Base-by-base conservation (phyloP, 2,329 filamentous ascomycete species). In the Pseudogymnoascus sp. region DNA sequence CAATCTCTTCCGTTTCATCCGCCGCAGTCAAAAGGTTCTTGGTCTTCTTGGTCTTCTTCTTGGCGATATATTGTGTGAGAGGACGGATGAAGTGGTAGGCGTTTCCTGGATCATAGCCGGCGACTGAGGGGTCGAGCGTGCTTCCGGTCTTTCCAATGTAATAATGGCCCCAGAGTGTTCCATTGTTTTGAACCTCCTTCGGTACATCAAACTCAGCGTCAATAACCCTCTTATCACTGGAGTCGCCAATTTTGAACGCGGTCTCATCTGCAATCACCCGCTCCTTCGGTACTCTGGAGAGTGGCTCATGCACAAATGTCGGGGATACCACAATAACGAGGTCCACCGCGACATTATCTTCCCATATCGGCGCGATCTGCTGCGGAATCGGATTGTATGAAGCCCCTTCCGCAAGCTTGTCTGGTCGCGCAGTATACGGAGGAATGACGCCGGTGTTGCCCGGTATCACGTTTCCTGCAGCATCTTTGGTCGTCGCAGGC, bases 91-190 rank as follows among this genome's bases (percentile, higher is more conserved):
- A 96, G 74, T 96, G 87, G 71, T 91, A 91, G 2, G 95, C 93
- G 65, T 85, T 88, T 7, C 83, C 82, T 0, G 86, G 78, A 73
- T 96, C 89, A 74, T 91, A 99, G 64, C 81, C 82, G 0, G 85
- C 79, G 63, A 85, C 82, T 8, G 82, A 82, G 2, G 93, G 93
- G 71, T 97, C 93, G 34, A 96, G 78, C 63, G 84, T 81, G 64
- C 85, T 84, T 62, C 93, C 93, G 8, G 86, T 78, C 67, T 96
- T 84, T 9, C 86, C 91, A 65, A 97, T 80, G 71, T 92, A 96
- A 76, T 97, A 96, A 75, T 99, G 95, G 2, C 90, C 93, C 87
- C 91, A 97, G 8, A 99, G 83, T 1, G 93, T 97, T 36, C 91
- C 92, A 74, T 97, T 97, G 68, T 92, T 83, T 79, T 97, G 93